Conservation (phyloP, 306 rosid species). For the Dryas alaskensis region DNA sequence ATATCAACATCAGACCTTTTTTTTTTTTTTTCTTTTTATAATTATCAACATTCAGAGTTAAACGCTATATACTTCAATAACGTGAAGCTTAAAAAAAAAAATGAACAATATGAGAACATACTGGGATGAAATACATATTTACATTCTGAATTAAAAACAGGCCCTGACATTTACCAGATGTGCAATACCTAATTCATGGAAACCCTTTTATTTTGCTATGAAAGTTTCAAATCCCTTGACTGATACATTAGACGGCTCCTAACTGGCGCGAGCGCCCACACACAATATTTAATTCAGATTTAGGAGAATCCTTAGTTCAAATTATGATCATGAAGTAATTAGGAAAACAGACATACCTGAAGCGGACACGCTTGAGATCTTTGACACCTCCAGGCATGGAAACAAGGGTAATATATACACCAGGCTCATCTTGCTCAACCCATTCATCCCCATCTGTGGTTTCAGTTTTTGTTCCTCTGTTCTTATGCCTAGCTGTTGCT, state of each 20-base stretch:
- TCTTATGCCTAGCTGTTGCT: slow-evolving; percentile 55
- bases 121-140: neutral
- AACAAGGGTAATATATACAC: slow-evolving; percentile 81
- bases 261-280: neutral
- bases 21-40: too few relatives aligned
- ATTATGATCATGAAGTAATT: slow-evolving; percentile 1
- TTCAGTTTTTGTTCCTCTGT: slow-evolving; percentile 37
- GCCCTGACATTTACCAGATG: neutral
- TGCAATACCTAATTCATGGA: neutral
- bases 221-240: neutral
- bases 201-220: neutral
- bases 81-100: neutral
- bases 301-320: neutral
- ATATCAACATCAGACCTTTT: neutral
- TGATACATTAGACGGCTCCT: slow-evolving; percentile 5
- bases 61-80: neutral
- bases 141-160: neutral
- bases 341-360: slow-evolving; percentile 55
- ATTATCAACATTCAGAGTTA: neutral
- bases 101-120: neutral
- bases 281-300: neutral
- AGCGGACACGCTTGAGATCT: slow-evolving; percentile 94
- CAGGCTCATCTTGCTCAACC: slow-evolving; percentile 94
- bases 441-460: slow-evolving; percentile 60
- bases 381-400: slow-evolving; percentile 75